Conservation (phyloP, 2,329 filamentous ascomycete species). For the Claviceps sorghi region DNA sequence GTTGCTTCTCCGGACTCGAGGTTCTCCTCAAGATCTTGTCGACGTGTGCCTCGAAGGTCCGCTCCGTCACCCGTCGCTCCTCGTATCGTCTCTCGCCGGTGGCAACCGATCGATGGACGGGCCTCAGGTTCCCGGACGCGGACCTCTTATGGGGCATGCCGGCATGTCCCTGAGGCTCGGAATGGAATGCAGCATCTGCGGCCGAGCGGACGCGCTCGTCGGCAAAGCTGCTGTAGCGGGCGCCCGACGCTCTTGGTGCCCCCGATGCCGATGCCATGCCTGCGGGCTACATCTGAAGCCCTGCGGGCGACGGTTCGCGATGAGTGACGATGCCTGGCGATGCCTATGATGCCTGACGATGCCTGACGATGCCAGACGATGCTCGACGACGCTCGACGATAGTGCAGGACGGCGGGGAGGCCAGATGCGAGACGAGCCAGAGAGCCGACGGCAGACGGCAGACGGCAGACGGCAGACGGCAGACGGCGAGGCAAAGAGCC, state of each 20-base stretch:
- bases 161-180: conserved; percentile 17
- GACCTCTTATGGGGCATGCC: conserved; percentile 40
- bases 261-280: conserved; percentile 30
- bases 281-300: conserved; percentile 21
- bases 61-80: conserved; percentile 41
- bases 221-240: conserved; percentile 25
- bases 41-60: conserved; percentile 41
- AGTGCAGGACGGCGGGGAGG: too few species aligned
- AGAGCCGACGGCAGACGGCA: too few species aligned
- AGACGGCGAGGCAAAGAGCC: too few species aligned
- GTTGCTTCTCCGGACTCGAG: conserved; percentile 44
- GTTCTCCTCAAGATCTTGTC: conserved; percentile 47
- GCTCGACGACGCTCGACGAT: too few species aligned
- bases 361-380: too few species aligned
- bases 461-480: too few species aligned
- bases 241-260: conserved; percentile 27
- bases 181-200: conserved; percentile 17
- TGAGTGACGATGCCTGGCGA: too few species aligned
- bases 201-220: conserved; percentile 23
- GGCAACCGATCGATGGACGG: conserved; percentile 25
- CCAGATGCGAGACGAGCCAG: too few species aligned
- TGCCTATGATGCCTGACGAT: too few species aligned
- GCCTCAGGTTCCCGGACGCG: conserved; percentile 41
- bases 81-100: conserved; percentile 30
- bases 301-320: not conserved